A percentile compares a stretch with the other conserved stretches of the same genome.
These are phyloP conservation scores for Neoconidiobolus thromboides DNA, from an alignment of 371 early-diverging fungal species.

Conservation along the genomic window DNA sequence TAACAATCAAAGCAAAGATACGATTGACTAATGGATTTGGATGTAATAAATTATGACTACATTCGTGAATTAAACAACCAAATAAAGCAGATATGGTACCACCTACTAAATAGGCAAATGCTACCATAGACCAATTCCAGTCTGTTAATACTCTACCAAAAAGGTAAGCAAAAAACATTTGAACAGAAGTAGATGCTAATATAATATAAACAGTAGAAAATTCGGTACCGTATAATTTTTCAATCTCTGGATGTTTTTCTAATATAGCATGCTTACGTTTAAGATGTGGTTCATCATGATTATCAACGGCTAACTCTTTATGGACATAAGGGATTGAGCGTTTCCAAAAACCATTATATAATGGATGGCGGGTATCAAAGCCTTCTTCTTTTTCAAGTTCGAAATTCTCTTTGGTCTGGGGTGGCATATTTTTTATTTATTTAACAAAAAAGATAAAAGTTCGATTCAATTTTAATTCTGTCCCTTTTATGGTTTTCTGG, in stretches of 20 bases:
- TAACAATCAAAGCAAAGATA: constrained; percentile 60
- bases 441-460: too few species aligned
- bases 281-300: constrained; percentile 88
- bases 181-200: constrained; percentile 36
- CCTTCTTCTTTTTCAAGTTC: neutral
- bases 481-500: too few species aligned
- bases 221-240: constrained; percentile 66
- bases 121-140: constrained; percentile 36
- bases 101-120: constrained; percentile 58
- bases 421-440: neutral
- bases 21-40: constrained; percentile 52
- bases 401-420: neutral
- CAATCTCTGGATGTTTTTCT: constrained; percentile 71
- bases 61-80: constrained; percentile 81
- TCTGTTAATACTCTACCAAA: constrained; percentile 41
- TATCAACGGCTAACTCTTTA: constrained; percentile 59
- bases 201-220: constrained; percentile 55
- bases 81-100: constrained; percentile 58
- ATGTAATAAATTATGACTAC: constrained; percentile 64
- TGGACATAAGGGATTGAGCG: constrained; percentile 56
- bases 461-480: too few species aligned
- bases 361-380: constrained; percentile 47
- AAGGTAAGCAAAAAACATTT: constrained; percentile 55
- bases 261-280: constrained; percentile 78
- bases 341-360: constrained; percentile 68